Evolutionary conservation across 2,329 filamentous ascomycete species (phyloP).

Genomic region (Penicillium sp.): DNA sequence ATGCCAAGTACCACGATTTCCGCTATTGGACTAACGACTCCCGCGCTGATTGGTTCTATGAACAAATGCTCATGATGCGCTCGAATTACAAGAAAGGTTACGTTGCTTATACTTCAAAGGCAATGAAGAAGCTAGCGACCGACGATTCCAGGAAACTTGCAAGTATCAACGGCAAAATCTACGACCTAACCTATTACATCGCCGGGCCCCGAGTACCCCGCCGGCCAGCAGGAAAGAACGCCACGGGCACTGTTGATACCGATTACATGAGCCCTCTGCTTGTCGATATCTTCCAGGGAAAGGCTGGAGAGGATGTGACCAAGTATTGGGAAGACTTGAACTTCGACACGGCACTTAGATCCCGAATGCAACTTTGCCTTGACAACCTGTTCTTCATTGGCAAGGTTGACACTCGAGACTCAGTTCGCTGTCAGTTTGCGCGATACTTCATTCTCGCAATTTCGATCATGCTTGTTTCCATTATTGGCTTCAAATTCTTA

Average conservation of each 20-base stretch:
- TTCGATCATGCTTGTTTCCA: constrained; percentile 72
- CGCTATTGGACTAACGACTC: constrained; percentile 77
- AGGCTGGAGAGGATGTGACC: constrained; percentile 75
- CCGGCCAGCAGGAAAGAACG: constrained; percentile 54
- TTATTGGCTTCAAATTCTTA: constrained; percentile 95
- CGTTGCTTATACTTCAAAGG: constrained; percentile 77
- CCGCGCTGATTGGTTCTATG: constrained; percentile 86
- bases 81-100: constrained; percentile 80
- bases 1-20: constrained; percentile 89
- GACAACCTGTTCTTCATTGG: constrained; percentile 95
- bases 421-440: constrained; percentile 78
- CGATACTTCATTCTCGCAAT: constrained; percentile 86
- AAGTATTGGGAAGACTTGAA: constrained; percentile 75
- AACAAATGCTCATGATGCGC: constrained; percentile 78
- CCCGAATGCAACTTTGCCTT: constrained; percentile 76
- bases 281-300: constrained; percentile 72
- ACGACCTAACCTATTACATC: constrained; percentile 85
- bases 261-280: constrained; percentile 81
- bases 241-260: constrained; percentile 54
- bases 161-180: constrained; percentile 76
- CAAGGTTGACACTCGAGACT: constrained; percentile 87
- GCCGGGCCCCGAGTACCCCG: constrained; percentile 68
- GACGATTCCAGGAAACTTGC: constrained; percentile 66
- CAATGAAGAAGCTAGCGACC: constrained; percentile 67
- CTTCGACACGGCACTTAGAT: constrained; percentile 57